A percentile compares a stretch with the other conserved stretches of the same genome.
phyloP scores from a whole-genome alignment of 305 asterid genomes.

The Lippia alba region DNA sequence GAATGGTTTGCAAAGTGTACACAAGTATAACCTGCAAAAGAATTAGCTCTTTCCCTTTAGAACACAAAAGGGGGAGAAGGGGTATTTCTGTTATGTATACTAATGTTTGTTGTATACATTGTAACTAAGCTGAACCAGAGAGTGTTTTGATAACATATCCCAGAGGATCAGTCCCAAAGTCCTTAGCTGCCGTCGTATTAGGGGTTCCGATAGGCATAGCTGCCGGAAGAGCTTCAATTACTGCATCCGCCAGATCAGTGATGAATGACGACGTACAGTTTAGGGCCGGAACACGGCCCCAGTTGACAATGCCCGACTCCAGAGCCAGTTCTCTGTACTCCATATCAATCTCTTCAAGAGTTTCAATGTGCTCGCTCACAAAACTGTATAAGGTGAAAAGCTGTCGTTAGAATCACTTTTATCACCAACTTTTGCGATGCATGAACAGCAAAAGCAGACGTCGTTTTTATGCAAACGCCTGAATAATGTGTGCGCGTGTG shows the following conservation, averaged over 20 bases:
- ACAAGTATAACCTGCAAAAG: slow-evolving; percentile 16
- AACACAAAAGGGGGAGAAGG: no score
- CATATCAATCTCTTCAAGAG: slow-evolving; percentile 96
- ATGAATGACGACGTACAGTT: slow-evolving; percentile 88
- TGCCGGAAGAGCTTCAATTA: slow-evolving; percentile 85
- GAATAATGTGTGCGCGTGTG: no score
- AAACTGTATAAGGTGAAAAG: slow-evolving; percentile 53
- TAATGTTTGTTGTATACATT: slow-evolving; percentile 30
- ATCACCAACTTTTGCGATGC: no score
- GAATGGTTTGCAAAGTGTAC: no score
- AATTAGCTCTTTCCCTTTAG: no score
- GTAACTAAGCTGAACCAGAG: slow-evolving; percentile 72
- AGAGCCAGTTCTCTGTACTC: slow-evolving; percentile 88
- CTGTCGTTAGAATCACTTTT: no score
- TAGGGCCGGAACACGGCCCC: slow-evolving; percentile 99
- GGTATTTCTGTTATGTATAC: neutral
- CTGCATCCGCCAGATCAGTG: slow-evolving; percentile 86
- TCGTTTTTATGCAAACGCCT: no score
- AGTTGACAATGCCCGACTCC: slow-evolving; percentile 79
- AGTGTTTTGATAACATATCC: slow-evolving; percentile 53
- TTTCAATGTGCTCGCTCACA: slow-evolving; percentile 98
- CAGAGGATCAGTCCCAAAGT: slow-evolving; percentile 46
- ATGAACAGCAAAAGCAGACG: no score
- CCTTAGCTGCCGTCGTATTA: slow-evolving; percentile 37
- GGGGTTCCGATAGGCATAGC: slow-evolving; percentile 66